phyloP scores from a whole-genome alignment of 192 early-diverging fungal genomes.

The Diversispora eburnea region DNA sequence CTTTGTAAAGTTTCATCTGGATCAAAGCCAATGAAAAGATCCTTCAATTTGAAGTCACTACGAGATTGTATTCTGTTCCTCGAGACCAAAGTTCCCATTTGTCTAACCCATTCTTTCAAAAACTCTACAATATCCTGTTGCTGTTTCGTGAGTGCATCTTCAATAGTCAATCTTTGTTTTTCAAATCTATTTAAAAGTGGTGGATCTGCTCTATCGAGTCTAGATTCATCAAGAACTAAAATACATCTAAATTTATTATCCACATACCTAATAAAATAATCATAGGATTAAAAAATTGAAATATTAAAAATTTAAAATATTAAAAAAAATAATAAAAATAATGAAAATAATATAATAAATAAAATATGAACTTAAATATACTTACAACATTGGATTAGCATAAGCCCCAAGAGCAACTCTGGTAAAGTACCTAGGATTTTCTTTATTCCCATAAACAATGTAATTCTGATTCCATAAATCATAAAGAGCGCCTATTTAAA shows the following conservation, averaged over 20 bases:
- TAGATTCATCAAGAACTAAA: slow-evolving; percentile 27
- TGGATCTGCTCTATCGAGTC: slow-evolving; percentile 20
- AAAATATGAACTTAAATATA: not conserved
- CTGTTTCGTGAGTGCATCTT: not conserved
- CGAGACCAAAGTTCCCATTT: not conserved
- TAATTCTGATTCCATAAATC: slow-evolving; percentile 35
- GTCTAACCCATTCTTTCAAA: not conserved
- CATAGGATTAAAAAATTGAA: not conserved
- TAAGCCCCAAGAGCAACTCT: slow-evolving; percentile 29
- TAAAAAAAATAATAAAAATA: not conserved
- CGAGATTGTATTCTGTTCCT: not conserved
- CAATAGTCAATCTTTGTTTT: slow-evolving; percentile 21
- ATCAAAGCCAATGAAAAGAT: slow-evolving; percentile 31
- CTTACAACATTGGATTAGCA: slow-evolving; percentile 28
- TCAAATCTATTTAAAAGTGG: slow-evolving; percentile 26
- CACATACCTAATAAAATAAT: slow-evolving; percentile 14
- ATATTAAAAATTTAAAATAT: not conserved
- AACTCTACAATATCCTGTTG: not conserved
- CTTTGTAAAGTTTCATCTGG: slow-evolving; percentile 25
- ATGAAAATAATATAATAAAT: not conserved
- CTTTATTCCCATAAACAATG: slow-evolving; percentile 12
- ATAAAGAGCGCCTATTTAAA: slow-evolving; percentile 19
- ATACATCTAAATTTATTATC: slow-evolving; percentile 23
- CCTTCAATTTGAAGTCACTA: slow-evolving; percentile 5
- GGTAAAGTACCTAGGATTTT: slow-evolving; percentile 20